These are phyloP conservation scores for Polytrichum commune DNA, from an alignment of 225 moss, liverwort and hornwort species.

Conservation along the genomic window DNA sequence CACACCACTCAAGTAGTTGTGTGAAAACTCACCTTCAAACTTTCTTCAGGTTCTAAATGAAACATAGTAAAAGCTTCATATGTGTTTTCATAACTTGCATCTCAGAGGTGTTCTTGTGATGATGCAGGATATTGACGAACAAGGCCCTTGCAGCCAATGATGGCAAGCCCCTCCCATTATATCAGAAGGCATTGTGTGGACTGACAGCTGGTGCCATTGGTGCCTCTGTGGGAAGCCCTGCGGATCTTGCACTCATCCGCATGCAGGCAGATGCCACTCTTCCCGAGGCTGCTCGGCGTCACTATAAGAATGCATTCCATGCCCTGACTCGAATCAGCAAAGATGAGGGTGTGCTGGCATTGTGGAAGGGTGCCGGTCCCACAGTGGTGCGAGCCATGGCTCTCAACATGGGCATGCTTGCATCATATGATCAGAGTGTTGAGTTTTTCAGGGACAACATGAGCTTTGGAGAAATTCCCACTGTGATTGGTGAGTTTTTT, in stretches of 20 bases:
- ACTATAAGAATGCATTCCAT: slow-evolving; percentile 93
- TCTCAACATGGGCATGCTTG: slow-evolving; percentile 98
- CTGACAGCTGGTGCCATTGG: slow-evolving; percentile 95
- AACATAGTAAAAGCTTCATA: too few relatives aligned
- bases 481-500: slow-evolving; percentile 48
- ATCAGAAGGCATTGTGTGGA: slow-evolving; percentile 95
- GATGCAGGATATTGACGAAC: slow-evolving; percentile 57
- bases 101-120: background rate
- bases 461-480: slow-evolving; percentile 73
- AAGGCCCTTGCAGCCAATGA: slow-evolving; percentile 90
- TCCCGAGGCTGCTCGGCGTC: slow-evolving; percentile 68
- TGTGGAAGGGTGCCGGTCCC: slow-evolving; percentile 71
- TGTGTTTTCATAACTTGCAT: background rate
- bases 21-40: too few relatives aligned
- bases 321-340: slow-evolving; percentile 41
- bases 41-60: too few relatives aligned
- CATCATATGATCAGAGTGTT: slow-evolving; percentile 91
- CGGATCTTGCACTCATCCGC: slow-evolving; percentile 95
- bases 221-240: slow-evolving; percentile 85
- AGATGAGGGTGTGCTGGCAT: slow-evolving; percentile 56
- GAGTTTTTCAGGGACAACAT: slow-evolving; percentile 75
- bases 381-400: slow-evolving; percentile 85
- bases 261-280: slow-evolving; percentile 98
- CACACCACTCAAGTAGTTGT: too few relatives aligned
- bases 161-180: slow-evolving; percentile 87